Evolutionary conservation across 2,329 filamentous ascomycete species (phyloP), one percentile per base, ranked within the genome.

Genomic region (Chaetomium globosum): DNA sequence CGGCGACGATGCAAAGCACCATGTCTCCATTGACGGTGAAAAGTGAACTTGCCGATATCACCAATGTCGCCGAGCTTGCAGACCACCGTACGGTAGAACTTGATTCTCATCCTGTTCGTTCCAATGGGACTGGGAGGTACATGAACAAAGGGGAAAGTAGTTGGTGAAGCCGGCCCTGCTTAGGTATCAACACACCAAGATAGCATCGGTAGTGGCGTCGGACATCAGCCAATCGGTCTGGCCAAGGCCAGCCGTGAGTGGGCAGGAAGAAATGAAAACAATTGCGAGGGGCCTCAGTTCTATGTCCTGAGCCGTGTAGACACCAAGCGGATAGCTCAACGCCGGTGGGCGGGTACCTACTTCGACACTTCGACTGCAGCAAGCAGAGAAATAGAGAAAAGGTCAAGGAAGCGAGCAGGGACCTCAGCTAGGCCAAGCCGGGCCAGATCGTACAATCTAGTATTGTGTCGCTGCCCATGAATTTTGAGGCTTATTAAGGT

Each of bases 81-180:
- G 51, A 53, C 51, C 28, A 53, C 28, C 51, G 51, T n/a, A 28
- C 51, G 19, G n/a, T 31, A 19, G 51, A 53, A 28, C 19, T 53
- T 4, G 28, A 31, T 28, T 28, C 51, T 16, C 28, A n/a, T 53
- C 51, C 51, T 31, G 12, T 31, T 10, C 1, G 12, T 30, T 31
- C 16, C 4, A 31, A 53, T n/a, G 28, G 28, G 19, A 12, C 51
- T n/a, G 28, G 26, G 13, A 28, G 51, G 28, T 53, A 53, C 12
- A 16, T 9, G 19, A 53, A 31, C 13, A 28, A 28, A 19, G n/a
- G 26, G 10, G 12, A 19, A 16, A 26, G 5, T 1, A 31, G 13
- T 16, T 19, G 51, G 16, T 53, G 19, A 53, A 30, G 31, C 13
- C 13, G 28, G 5, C 19, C 6, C 28, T 4, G 51, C 26, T 26